phyloP scores from a whole-genome alignment of 129 eudicot species.

The Oenanthe sinensis region DNA sequence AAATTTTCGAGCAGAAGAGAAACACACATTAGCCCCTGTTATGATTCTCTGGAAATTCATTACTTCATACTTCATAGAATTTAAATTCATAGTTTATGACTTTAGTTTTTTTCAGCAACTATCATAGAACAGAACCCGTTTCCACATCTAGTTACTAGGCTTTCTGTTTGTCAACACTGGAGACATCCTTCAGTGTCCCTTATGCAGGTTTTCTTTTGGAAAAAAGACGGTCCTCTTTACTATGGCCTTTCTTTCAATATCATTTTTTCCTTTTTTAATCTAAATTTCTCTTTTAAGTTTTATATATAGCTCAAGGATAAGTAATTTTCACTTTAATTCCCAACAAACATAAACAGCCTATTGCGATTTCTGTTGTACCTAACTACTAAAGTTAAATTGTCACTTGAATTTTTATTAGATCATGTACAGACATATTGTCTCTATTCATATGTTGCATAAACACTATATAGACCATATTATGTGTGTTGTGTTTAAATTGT shows the following conservation, averaged over 20 bases:
- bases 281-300: no score
- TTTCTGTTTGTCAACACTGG: neutral
- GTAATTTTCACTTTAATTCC: neutral
- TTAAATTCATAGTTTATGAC: no score
- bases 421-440: neutral
- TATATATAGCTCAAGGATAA: neutral
- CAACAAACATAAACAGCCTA: neutral
- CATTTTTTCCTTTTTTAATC: neutral
- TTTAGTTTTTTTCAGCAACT: no score
- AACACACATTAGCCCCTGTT: no score
- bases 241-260: neutral
- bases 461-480: neutral
- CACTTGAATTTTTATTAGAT: neutral
- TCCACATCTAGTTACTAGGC: neutral
- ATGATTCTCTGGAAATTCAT: no score
- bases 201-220: neutral
- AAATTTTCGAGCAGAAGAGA: no score
- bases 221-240: neutral
- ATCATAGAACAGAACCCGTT: no score
- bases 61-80: no score
- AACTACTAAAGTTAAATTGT: neutral
- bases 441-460: neutral
- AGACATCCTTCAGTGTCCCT: neutral
- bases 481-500: neutral
- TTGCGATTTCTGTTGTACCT: neutral